A percentile compares a stretch with the other conserved stretches of the same genome.
These are phyloP conservation scores for Collybia sp. DNA, from an alignment of 768 basidiomycete species.

Conservation along the genomic window DNA sequence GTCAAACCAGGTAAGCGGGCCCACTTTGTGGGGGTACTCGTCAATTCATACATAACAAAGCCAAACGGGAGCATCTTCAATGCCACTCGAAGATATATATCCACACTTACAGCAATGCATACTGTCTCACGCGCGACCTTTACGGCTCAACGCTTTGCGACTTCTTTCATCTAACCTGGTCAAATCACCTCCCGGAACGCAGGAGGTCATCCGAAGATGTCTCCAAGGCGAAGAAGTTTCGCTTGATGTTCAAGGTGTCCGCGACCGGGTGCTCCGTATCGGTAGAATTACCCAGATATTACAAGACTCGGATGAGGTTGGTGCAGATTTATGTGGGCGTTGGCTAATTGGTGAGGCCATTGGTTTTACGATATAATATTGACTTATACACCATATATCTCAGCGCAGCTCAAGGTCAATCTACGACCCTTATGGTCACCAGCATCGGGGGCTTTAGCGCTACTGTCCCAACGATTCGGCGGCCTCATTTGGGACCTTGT, in stretches of 20 bases:
- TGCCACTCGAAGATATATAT: conserved; percentile 49
- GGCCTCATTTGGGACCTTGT: conserved; percentile 70
- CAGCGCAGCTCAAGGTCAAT: conserved; percentile 91
- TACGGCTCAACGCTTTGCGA: conserved; percentile 62
- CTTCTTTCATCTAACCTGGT: conserved; percentile 55
- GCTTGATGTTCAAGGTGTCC: conserved; percentile 72
- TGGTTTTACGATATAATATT: conserved; percentile 1
- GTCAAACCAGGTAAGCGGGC: conserved; percentile 37
- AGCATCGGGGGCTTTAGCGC: conserved; percentile 62
- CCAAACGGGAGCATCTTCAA: conserved; percentile 13
- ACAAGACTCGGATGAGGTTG: conserved; percentile 46
- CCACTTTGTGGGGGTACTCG: background rate
- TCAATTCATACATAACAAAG: conserved; percentile 11
- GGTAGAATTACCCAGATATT: conserved; percentile 64
- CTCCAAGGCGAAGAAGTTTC: conserved; percentile 79
- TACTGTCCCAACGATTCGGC: conserved; percentile 48
- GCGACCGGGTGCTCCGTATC: conserved; percentile 81
- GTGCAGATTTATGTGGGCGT: conserved; percentile 58
- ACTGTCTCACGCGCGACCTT: conserved; percentile 64
- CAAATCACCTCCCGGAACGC: conserved; percentile 32
- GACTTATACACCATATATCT: background rate
- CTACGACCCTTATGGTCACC: conserved; percentile 88
- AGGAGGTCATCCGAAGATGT: conserved; percentile 59
- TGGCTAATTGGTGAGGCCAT: conserved; percentile 66
- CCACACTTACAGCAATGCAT: conserved; percentile 46